phyloP scores from a whole-genome alignment of 148 eudicot genomes.

The Nyssa sinensis region DNA sequence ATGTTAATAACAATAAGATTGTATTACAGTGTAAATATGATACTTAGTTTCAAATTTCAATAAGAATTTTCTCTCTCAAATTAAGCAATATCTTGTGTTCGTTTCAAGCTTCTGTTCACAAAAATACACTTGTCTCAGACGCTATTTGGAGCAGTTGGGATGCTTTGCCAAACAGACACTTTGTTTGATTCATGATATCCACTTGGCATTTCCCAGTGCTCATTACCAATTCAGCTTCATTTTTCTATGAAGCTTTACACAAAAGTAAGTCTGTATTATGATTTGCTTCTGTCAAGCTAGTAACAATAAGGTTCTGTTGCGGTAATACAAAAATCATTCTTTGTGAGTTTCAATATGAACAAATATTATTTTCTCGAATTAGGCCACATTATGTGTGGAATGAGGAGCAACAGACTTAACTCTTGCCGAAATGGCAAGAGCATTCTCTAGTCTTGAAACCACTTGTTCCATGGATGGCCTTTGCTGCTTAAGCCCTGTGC shows the following conservation, averaged over 20 bases:
- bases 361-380: neutral
- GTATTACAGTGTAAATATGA: neutral
- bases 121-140: no score
- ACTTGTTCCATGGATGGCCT: conserved; percentile 55
- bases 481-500: conserved; percentile 45
- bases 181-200: no score
- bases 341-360: neutral
- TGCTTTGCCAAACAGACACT: no score
- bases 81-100: neutral
- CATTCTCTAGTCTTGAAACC: conserved; percentile 32
- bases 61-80: no score
- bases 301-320: neutral
- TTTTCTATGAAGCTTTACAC: no score
- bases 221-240: no score
- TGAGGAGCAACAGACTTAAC: neutral
- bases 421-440: conserved; percentile 30
- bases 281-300: neutral
- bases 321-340: neutral
- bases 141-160: no score
- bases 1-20: conserved; percentile 9
- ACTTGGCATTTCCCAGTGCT: no score
- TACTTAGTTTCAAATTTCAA: no score
- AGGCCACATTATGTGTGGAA: neutral
- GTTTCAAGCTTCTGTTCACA: no score
- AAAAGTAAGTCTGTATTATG: no score